phyloP scores from a whole-genome alignment of 768 basidiomycete genomes.

The Aureoboletus auriporus region DNA sequence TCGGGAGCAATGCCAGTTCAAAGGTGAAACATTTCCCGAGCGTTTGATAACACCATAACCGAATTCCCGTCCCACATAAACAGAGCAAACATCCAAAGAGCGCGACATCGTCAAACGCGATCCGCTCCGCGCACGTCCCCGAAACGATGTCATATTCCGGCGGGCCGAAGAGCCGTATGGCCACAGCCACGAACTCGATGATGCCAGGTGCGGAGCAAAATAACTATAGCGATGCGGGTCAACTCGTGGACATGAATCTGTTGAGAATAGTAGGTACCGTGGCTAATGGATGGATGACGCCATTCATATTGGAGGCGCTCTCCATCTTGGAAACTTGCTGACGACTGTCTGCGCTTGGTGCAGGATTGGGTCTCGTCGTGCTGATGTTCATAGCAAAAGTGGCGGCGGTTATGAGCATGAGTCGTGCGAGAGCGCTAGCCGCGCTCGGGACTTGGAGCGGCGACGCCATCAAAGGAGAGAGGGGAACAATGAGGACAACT shows the following conservation, averaged over 20 bases:
- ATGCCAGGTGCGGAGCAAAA: background rate
- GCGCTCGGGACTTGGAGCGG: background rate
- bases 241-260: no score
- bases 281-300: conserved; percentile 1
- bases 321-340: background rate
- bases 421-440: background rate
- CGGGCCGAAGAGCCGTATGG: background rate
- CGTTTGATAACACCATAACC: conserved; percentile 33
- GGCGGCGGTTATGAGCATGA: background rate
- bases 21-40: conserved; percentile 40
- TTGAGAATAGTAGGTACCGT: background rate
- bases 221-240: background rate
- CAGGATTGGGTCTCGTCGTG: conserved; percentile 5
- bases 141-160: background rate
- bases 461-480: background rate
- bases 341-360: background rate
- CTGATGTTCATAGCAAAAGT: conserved; percentile 6
- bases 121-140: conserved; percentile 3
- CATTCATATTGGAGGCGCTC: background rate
- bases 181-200: background rate
- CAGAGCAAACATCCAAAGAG: conserved; percentile 8
- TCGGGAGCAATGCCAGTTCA: conserved; percentile 23
- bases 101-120: conserved; percentile 2
- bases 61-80: conserved; percentile 27
- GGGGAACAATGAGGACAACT: background rate